These are phyloP conservation scores for Xylaria arbuscula DNA, from an alignment of 2,329 filamentous ascomycete genomes.

Conservation along the genomic window DNA sequence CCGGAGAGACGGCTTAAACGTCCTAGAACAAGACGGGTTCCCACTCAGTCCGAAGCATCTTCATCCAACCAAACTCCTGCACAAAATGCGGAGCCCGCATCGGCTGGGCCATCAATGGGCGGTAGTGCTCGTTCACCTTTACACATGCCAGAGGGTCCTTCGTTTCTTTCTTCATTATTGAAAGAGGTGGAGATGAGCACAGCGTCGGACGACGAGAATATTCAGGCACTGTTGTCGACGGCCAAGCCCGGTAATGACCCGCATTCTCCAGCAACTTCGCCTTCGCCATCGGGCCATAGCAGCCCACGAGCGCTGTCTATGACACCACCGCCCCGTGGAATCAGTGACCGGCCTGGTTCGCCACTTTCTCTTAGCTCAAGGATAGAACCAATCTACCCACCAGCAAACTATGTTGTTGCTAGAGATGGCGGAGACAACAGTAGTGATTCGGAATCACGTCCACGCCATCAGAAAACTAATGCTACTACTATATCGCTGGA, in stretches of 20 bases:
- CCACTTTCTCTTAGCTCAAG: constrained; percentile 74
- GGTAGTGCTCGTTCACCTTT: constrained; percentile 41
- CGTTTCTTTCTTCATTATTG: constrained; percentile 86
- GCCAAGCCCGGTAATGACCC: constrained; percentile 49
- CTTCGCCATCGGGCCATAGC: constrained; percentile 70
- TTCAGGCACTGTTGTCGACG: constrained; percentile 55
- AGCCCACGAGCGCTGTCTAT: constrained; percentile 74
- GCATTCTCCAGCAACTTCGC: constrained; percentile 75
- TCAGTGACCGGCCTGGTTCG: constrained; percentile 72
- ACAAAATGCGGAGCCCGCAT: constrained; percentile 39
- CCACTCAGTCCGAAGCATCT: constrained; percentile 60
- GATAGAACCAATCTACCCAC: constrained; percentile 79
- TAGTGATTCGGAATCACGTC: constrained; percentile 57
- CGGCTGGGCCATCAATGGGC: constrained; percentile 26
- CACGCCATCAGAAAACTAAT: constrained; percentile 51
- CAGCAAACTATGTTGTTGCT: constrained; percentile 77
- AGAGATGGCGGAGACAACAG: constrained; percentile 57
- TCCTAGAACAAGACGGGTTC: constrained; percentile 79
- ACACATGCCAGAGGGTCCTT: constrained; percentile 65
- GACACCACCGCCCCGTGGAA: constrained; percentile 75
- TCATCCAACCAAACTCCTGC: constrained; percentile 49
- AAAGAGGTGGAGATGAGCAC: constrained; percentile 83
- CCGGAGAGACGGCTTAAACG: constrained; percentile 88
- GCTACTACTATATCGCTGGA: constrained; percentile 55
- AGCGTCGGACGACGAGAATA: constrained; percentile 67